Evolutionary conservation across 2,329 filamentous ascomycete species (phyloP), one percentile per base, ranked within the genome.

Genomic region (Didymella sp.): DNA sequence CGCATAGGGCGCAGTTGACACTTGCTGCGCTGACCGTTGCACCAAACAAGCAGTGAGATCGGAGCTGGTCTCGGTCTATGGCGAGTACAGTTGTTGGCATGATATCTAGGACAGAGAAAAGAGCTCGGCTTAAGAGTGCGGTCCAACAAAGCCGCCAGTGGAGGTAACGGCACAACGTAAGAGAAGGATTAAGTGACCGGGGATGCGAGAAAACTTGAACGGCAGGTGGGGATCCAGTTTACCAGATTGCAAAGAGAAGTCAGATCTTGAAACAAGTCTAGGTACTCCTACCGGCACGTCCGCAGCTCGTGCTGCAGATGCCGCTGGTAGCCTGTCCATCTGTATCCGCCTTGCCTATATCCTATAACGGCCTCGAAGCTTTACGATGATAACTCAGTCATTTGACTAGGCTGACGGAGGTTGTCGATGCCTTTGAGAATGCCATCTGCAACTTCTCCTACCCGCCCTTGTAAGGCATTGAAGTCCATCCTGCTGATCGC

Each of bases 401-500:
- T 33, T 13, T 46, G 46, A 31, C 19, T 41, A 17, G 45, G 15
- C 17, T 51, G 50, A 31, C 57, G 58, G 50, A 74, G 40, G 8
- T 66, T 67, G 59, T 70, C 73, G 27, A 76, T 69, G 22, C 71
- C 71, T 35, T 62, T 62, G 17, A 77, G 47, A 35, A 77, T 73
- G 9, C 68, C 70, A 51, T 77, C 73, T 21, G 74, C 73, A 37
- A 76, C 68, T 50, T 74, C 73, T 56, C 89, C 87, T 1, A 89
- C 89, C 62, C 90, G 88, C 51, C 78, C 80, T 44, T 83, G 80
- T 40, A 93, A 83, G 25, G 76, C 78, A 35, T 77, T 75, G 21
- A 92, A 84, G 70, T 91, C 83, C 57, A 91, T 83, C 51, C 87
- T 82, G 68, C 80, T 79, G 63, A 93, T 74, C 11, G 87, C 89